Evolutionary conservation across 495 filamentous ascomycete species (phyloP).

Genomic region (Tricharina praecox): DNA sequence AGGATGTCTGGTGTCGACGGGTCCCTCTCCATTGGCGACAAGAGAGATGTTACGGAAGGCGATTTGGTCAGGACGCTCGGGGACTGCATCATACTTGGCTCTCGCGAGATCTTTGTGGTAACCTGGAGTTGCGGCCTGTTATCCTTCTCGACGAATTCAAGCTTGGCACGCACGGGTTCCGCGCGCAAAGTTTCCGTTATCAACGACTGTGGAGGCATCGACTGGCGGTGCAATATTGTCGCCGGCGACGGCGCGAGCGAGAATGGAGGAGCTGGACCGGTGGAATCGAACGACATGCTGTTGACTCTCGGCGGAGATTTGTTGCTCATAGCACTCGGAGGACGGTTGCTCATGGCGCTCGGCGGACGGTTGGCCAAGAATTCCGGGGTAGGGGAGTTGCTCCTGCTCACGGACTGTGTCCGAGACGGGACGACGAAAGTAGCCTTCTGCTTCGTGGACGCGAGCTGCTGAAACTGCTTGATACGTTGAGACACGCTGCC

Average conservation of each 20-base stretch:
- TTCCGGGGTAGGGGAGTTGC: slow-evolving; percentile 18
- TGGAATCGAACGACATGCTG: background rate
- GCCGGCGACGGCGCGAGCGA: background rate
- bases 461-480: slow-evolving; percentile 20
- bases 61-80: slow-evolving; percentile 1
- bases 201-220: background rate
- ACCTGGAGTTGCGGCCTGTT: slow-evolving; percentile 24
- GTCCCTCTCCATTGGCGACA: background rate
- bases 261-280: background rate
- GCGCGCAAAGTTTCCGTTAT: no score
- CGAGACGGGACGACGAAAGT: slow-evolving; percentile 6
- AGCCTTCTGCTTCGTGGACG: slow-evolving; percentile 3
- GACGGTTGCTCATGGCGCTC: slow-evolving; percentile 1
- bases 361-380: background rate
- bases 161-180: slow-evolving; percentile 13
- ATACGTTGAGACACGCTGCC: slow-evolving; percentile 25
- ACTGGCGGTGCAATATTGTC: background rate
- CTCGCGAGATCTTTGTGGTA: slow-evolving; percentile 21
- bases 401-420: slow-evolving; percentile 12
- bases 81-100: slow-evolving; percentile 11
- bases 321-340: slow-evolving; percentile 3
- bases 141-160: slow-evolving; percentile 24
- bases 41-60: background rate
- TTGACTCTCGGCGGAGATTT: background rate
- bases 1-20: background rate